Base-by-base conservation (phyloP, 192 early-diverging fungal species). In the Coemansia sp. region DNA sequence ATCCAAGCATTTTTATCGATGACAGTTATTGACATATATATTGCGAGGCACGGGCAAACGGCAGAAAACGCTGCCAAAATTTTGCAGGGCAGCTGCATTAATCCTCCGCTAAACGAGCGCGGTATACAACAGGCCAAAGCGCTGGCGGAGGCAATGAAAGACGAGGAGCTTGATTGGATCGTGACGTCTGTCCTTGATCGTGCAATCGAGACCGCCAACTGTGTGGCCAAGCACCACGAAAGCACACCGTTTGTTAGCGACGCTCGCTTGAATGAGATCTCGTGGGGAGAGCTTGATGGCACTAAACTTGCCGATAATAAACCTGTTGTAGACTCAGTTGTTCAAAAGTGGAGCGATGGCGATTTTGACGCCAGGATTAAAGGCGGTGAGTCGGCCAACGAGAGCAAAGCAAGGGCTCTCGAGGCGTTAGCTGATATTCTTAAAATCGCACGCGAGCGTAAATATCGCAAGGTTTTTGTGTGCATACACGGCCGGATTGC, bases 21-120 rank as follows among this genome's bases (percentile, higher is more conserved):
- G 66, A 58, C 56, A 12, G 21, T 18, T 30, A 33, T 71, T 8
- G 56, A 67, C 14, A 50, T 77, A 5, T 60, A 56, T 28, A 43
- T 77, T 2, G 74, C 74, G 2, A 61, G 74, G 12, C 74, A 77
- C 44, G 74, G 74, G 0, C 68, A 77, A 42, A 77, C 74, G 43
- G 54, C 55, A 8, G 68, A 61, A 60, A 77, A 77, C 27, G 68
- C 68, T 11, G 38, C 45, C 8, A 32, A 44, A 11, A 32, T 71
- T 11, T 53, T 77, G 18, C 74, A 77, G 22, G 74, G 74, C 21
- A 60, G 68, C 46, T 30, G 46, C 3, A 32, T 67, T n/a, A 70
- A 77, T 40, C 53, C 56, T 10, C 64, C 64, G 10, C 61, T 77
- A 10, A 71, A 70, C 65, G 30, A 61, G 14, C 22, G 55, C 21